phyloP scores from a whole-genome alignment of 352 stramenopile species.

The Phytophthora tubulina region DNA sequence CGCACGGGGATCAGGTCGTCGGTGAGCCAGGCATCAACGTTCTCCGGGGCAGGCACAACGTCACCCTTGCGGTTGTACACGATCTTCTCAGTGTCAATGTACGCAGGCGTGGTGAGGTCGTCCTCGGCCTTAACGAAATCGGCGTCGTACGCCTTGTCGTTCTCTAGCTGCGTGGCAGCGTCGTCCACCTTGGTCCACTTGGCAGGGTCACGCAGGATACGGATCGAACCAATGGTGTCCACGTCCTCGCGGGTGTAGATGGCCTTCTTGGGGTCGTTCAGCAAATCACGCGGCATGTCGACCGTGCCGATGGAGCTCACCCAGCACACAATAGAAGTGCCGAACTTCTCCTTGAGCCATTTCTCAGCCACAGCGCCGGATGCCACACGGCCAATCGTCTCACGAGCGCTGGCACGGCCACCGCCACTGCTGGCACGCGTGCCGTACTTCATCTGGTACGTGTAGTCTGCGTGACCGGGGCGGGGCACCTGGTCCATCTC shows the following conservation, averaged over 20 bases:
- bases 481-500: conserved; percentile 94
- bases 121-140: conserved; percentile 72
- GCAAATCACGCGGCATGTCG: conserved; percentile 79
- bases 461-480: conserved; percentile 98
- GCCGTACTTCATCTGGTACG: conserved; percentile 99
- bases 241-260: conserved; percentile 88
- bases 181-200: conserved; percentile 65
- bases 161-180: conserved; percentile 59
- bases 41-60: conserved; percentile 59
- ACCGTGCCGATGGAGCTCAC: conserved; percentile 89
- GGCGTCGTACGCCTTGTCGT: conserved; percentile 77
- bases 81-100: conserved; percentile 95
- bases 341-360: conserved; percentile 94
- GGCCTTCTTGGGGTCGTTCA: conserved; percentile 73
- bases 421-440: conserved; percentile 97
- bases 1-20: conserved; percentile 93
- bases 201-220: conserved; percentile 77
- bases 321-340: conserved; percentile 91
- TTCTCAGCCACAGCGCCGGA: conserved; percentile 97
- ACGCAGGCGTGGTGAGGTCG: conserved; percentile 75
- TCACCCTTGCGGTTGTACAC: conserved; percentile 89
- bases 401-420: conserved; percentile 95
- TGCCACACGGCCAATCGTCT: conserved; percentile 99
- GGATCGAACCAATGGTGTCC: conserved; percentile 82
- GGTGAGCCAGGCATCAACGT: conserved; percentile 74